Conservation (phyloP, 2,329 filamentous ascomycete genomes). For the Rachicladosporium sp. region DNA sequence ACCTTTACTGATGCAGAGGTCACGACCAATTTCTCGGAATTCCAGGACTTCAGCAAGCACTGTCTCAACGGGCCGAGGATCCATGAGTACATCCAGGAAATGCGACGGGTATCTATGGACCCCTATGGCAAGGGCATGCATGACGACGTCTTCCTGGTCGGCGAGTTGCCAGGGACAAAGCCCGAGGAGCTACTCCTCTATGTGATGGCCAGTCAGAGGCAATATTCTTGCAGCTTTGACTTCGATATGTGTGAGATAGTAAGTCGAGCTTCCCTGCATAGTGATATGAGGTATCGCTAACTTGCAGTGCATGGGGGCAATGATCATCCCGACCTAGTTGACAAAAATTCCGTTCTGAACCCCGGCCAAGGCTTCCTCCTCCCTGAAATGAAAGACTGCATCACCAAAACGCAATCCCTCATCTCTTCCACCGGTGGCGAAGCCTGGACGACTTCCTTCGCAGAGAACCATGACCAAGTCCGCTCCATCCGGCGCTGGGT, state of each 20-base stretch:
- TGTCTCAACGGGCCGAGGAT: slow-evolving; percentile 27
- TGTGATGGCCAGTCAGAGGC: slow-evolving; percentile 3
- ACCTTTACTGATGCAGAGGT: slow-evolving; percentile 15
- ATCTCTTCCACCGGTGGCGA: slow-evolving; percentile 40
- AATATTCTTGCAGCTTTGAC: slow-evolving; percentile 3
- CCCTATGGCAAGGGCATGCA: slow-evolving; percentile 24
- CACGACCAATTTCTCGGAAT: slow-evolving; percentile 8
- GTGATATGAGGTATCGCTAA: too few relatives aligned
- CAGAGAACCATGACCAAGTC: slow-evolving; percentile 55
- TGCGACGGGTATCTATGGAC: slow-evolving; percentile 22
- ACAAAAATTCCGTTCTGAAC: slow-evolving; percentile 5
- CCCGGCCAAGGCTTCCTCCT: slow-evolving; percentile 12
- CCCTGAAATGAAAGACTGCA: slow-evolving; percentile 16
- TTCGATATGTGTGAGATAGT: background rate
- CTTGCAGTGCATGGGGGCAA: slow-evolving; percentile 10
- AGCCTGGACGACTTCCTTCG: slow-evolving; percentile 53
- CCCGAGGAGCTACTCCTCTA: slow-evolving; percentile 4
- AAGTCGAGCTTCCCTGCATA: too few relatives aligned
- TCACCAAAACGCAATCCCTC: slow-evolving; percentile 23
- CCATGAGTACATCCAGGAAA: slow-evolving; percentile 36
- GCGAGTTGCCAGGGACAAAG: slow-evolving; percentile 2
- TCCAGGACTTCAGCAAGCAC: slow-evolving; percentile 8
- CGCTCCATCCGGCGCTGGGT: slow-evolving; percentile 43
- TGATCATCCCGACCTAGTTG: slow-evolving; percentile 5
- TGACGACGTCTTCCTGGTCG: slow-evolving; percentile 3